Conservation (phyloP, 1,284 basidiomycete genomes). For the Rhodotorula sp. region DNA sequence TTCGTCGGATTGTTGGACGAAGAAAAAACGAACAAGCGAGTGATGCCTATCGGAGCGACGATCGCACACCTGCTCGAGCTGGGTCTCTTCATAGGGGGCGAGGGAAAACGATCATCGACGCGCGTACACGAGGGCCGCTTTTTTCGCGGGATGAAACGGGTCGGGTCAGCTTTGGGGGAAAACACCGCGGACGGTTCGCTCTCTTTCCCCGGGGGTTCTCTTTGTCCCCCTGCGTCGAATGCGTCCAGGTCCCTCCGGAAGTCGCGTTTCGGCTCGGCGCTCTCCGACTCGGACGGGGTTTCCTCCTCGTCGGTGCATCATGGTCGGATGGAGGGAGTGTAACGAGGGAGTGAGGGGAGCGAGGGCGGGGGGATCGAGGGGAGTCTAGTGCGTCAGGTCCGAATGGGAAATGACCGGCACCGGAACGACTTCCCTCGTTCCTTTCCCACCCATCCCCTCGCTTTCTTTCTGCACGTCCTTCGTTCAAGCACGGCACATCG, state of each 20-base stretch:
- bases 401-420: neutral
- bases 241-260: constrained; percentile 10
- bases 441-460: neutral
- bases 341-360: neutral
- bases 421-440: constrained; percentile 3
- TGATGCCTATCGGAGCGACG: too few species aligned
- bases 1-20: neutral
- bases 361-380: neutral
- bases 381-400: neutral
- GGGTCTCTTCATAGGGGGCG: too few species aligned
- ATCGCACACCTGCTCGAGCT: too few species aligned
- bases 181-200: too few species aligned
- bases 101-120: too few species aligned
- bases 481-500: neutral
- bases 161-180: too few species aligned
- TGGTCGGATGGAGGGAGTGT: too few species aligned
- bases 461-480: neutral
- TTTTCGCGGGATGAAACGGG: too few species aligned
- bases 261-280: neutral
- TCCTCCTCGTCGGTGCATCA: neutral
- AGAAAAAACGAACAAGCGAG: neutral
- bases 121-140: too few species aligned
- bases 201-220: too few species aligned
- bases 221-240: neutral
- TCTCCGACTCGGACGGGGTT: neutral